Evolutionary conservation across 2,329 filamentous ascomycete species (phyloP).

Genomic region (Talaromyces sp.): DNA sequence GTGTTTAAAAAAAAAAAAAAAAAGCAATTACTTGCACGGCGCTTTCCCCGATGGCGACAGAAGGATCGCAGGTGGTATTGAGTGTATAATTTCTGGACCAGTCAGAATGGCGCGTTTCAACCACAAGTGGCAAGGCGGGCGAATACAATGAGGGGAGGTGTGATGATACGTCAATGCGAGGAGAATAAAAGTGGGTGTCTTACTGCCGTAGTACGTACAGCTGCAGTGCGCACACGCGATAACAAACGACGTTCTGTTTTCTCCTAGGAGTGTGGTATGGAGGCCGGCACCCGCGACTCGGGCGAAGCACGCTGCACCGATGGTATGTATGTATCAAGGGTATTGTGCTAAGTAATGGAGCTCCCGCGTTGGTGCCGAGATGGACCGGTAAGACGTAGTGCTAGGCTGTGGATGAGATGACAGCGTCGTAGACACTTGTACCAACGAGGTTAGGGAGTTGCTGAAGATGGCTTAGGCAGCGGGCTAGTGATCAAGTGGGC

Average conservation of each 20-base stretch:
- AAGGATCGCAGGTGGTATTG: slow-evolving; percentile 8
- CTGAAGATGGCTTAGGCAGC: slow-evolving; percentile 26
- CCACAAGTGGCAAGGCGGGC: slow-evolving; percentile 12
- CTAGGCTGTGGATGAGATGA: slow-evolving; percentile 14
- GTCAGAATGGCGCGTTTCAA: slow-evolving; percentile 1
- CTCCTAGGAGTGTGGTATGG: background rate
- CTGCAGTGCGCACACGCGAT: slow-evolving; percentile 7
- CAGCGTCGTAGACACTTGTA: slow-evolving; percentile 17
- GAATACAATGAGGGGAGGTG: slow-evolving; percentile 1
- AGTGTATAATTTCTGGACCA: slow-evolving; percentile 2
- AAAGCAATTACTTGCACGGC: background rate
- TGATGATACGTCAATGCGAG: slow-evolving; percentile 9
- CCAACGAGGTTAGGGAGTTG: slow-evolving; percentile 14
- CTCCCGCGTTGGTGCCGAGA: slow-evolving; percentile 5
- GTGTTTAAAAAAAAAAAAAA: background rate
- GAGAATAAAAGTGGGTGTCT: slow-evolving; percentile 10
- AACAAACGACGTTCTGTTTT: background rate
- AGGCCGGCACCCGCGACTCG: slow-evolving; percentile 7
- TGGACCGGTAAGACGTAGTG: slow-evolving; percentile 2
- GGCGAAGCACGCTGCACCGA: background rate
- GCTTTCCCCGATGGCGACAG: slow-evolving; percentile 7
- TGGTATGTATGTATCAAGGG: background rate
- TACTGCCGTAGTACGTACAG: background rate
- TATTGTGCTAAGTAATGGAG: slow-evolving; percentile 3
- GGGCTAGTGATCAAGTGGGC: slow-evolving; percentile 30